Conservation (phyloP, 345 rosid genomes). For the Euphorbia tirucalli region DNA sequence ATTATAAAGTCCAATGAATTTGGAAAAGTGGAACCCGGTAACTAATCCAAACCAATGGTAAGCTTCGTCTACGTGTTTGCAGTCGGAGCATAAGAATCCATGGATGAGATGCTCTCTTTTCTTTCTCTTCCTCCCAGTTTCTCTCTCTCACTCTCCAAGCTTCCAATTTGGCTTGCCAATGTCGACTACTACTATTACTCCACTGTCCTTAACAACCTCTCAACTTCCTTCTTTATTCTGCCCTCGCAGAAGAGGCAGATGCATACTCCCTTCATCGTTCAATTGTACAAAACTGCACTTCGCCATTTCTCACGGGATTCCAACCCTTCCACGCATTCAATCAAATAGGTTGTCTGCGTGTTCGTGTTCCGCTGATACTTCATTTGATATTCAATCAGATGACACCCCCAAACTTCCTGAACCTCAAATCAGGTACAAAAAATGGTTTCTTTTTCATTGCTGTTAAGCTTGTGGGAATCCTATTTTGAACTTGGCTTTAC, state of each 20-base stretch:
- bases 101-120: too few relatives aligned
- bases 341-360: conserved; percentile 19
- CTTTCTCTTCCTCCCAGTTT: too few relatives aligned
- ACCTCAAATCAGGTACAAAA: conserved; percentile 47
- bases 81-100: too few relatives aligned
- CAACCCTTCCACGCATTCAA: conserved; percentile 17
- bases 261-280: neutral
- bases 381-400: conserved; percentile 15
- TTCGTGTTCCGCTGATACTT: conserved; percentile 27
- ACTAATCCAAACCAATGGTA: too few relatives aligned
- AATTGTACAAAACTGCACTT: conserved; percentile 19
- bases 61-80: too few relatives aligned
- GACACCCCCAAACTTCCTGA: conserved; percentile 18
- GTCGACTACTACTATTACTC: conserved; percentile 30
- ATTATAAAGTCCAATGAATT: too few relatives aligned
- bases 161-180: neutral
- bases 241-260: conserved; percentile 4
- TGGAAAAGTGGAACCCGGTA: too few relatives aligned
- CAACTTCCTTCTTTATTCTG: conserved; percentile 23
- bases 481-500: too few relatives aligned
- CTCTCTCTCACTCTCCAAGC: neutral
- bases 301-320: conserved; percentile 10
- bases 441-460: neutral
- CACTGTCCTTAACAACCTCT: conserved; percentile 28
- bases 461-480: neutral